Conservation (phyloP, 1,284 basidiomycete genomes). For the Marasmius sp. region DNA sequence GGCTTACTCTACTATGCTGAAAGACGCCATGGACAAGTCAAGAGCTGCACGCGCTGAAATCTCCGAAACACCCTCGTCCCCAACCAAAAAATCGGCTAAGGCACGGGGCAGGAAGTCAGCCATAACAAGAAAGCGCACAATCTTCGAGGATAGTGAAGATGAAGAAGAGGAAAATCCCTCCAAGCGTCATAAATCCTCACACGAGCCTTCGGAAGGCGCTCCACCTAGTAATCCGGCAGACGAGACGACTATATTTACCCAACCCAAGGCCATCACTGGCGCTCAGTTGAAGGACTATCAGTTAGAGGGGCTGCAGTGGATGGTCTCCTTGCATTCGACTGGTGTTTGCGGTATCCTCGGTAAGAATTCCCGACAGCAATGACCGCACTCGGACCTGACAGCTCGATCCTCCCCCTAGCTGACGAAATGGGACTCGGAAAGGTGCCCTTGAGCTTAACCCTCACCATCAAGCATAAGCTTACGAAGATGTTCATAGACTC, state of each 20-base stretch:
- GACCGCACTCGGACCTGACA: neutral
- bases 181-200: slow-evolving; percentile 32
- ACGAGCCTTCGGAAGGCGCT: slow-evolving; percentile 26
- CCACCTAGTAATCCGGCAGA: slow-evolving; percentile 7
- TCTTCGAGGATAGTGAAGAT: slow-evolving; percentile 23
- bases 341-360: slow-evolving; percentile 93
- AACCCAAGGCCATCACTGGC: slow-evolving; percentile 83
- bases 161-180: slow-evolving; percentile 19
- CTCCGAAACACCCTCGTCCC: neutral
- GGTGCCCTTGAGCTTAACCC: slow-evolving; percentile 35
- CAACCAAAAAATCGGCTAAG: neutral
- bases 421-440: slow-evolving; percentile 96
- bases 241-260: slow-evolving; percentile 49
- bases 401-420: slow-evolving; percentile 40
- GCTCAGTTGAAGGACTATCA: slow-evolving; percentile 89
- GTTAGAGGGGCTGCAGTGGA: slow-evolving; percentile 95
- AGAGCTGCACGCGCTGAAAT: slow-evolving; percentile 21
- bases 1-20: slow-evolving; percentile 59
- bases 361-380: slow-evolving; percentile 30
- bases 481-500: slow-evolving; percentile 54
- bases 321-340: slow-evolving; percentile 90
- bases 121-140: slow-evolving; percentile 1
- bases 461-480: slow-evolving; percentile 1
- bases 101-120: neutral
- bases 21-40: slow-evolving; percentile 57